A percentile compares a stretch with the other conserved stretches of the same genome.
Conservation (phyloP, 2,329 filamentous ascomycete species). For the Pseudogymnoascus sp. region DNA sequence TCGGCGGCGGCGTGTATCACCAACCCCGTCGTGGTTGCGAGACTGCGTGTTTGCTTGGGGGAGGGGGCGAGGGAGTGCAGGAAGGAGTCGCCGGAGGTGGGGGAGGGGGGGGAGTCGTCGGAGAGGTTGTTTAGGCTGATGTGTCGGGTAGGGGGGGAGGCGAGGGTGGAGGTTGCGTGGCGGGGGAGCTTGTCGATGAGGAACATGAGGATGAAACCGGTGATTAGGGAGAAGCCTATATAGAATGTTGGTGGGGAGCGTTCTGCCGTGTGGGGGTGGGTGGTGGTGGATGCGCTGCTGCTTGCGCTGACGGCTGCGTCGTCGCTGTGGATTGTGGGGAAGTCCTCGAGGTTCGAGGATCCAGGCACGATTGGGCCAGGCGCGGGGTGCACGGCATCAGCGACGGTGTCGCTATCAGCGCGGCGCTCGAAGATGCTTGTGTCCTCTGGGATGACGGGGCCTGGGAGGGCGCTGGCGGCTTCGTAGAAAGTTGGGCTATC, state of each 20-base stretch:
- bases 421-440: background rate
- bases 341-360: background rate
- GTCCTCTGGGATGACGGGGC: conserved; percentile 11
- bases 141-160: conserved; percentile 61
- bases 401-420: background rate
- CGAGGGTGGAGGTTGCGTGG: conserved; percentile 57
- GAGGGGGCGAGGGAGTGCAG: conserved; percentile 48
- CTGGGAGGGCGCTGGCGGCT: conserved; percentile 8
- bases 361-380: background rate
- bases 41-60: conserved; percentile 50
- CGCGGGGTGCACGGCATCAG: background rate
- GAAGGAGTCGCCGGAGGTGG: conserved; percentile 41
- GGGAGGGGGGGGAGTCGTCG: conserved; percentile 22
- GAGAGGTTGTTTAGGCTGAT: conserved; percentile 81
- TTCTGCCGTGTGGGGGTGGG: conserved; percentile 36
- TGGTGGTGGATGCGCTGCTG: background rate
- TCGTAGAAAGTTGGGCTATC: background rate
- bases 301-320: background rate
- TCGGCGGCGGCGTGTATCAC: conserved; percentile 94
- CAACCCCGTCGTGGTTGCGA: conserved; percentile 86
- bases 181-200: conserved; percentile 79
- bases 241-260: conserved; percentile 59
- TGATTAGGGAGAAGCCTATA: conserved; percentile 76
- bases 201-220: conserved; percentile 95
- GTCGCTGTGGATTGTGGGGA: background rate